Percentiles rank a stretch among this genome's conserved stretches.
phyloP scores from a whole-genome alignment of 148 eudicot genomes.

The Chenopodium album region DNA sequence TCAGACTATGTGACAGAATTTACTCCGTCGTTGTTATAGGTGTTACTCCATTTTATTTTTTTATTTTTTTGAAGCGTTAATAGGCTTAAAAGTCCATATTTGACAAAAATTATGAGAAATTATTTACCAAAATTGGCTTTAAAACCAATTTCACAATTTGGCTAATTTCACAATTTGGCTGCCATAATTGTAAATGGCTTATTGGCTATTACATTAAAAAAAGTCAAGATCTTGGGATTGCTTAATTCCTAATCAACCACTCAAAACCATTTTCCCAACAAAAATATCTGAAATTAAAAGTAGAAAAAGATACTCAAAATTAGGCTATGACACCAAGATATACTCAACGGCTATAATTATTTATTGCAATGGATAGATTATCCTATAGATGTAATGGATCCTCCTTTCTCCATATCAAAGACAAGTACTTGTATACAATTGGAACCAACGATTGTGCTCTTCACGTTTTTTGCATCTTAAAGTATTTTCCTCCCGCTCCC shows the following conservation, averaged over 20 bases:
- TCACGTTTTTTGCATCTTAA: conserved; percentile 3
- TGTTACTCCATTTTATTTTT: too few relatives aligned
- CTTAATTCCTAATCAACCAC: not conserved
- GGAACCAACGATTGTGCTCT: not conserved
- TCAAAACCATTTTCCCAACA: not conserved
- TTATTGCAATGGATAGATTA: not conserved
- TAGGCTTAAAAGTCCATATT: not conserved
- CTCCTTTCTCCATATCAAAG: not conserved
- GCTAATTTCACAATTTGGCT: too few relatives aligned
- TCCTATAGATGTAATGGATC: not conserved
- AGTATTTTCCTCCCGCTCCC: conserved; percentile 1
- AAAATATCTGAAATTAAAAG: too few relatives aligned
- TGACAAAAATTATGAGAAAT: not conserved
- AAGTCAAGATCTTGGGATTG: not conserved
- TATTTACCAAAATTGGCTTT: not conserved
- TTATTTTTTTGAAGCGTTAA: too few relatives aligned
- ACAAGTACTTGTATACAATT: not conserved
- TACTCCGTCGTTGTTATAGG: too few relatives aligned
- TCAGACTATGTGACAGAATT: too few relatives aligned
- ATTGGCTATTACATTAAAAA: not conserved
- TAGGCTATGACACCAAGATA: not conserved
- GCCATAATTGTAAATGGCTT: not conserved
- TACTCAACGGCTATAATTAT: not conserved
- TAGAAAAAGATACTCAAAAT: not conserved
- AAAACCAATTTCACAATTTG: not conserved